Percentiles rank a stretch among this genome's conserved stretches.
These are phyloP conservation scores for Cadophora luteo-olivacea DNA, from an alignment of 2,329 filamentous ascomycete species.

Conservation along the genomic window DNA sequence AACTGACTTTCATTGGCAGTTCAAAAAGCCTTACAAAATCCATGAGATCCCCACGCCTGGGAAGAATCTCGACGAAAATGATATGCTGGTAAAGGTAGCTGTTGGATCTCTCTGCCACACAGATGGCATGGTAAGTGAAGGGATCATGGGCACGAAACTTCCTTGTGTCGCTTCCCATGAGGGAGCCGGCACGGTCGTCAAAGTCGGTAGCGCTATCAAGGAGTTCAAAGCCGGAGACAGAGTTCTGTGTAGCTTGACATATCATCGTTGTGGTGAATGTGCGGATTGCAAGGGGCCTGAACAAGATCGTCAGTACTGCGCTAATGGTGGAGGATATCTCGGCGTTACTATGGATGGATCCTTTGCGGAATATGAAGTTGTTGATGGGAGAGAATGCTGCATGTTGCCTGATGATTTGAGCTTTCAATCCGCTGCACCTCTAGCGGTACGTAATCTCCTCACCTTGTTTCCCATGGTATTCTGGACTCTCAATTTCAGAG, in stretches of 20 bases:
- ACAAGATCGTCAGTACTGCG: slow-evolving; percentile 59
- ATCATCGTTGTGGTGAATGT: slow-evolving; percentile 60
- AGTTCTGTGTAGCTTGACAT: slow-evolving; percentile 61
- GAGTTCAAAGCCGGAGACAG: slow-evolving; percentile 45
- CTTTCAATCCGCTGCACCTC: slow-evolving; percentile 59
- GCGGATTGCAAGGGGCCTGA: slow-evolving; percentile 57
- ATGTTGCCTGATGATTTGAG: slow-evolving; percentile 55
- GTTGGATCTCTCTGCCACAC: slow-evolving; percentile 69
- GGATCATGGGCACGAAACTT: slow-evolving; percentile 54
- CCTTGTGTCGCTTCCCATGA: slow-evolving; percentile 57
- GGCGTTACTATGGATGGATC: slow-evolving; percentile 60
- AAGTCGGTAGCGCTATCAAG: slow-evolving; percentile 42
- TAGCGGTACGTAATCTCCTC: slow-evolving; percentile 46
- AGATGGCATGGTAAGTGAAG: slow-evolving; percentile 60
- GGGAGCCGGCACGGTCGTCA: slow-evolving; percentile 43
- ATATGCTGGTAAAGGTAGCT: slow-evolving; percentile 60
- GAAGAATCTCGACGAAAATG: slow-evolving; percentile 50
- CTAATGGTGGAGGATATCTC: slow-evolving; percentile 50
- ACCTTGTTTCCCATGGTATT: neutral
- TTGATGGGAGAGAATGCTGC: slow-evolving; percentile 55
- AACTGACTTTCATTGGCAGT: slow-evolving; percentile 42
- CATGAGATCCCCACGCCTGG: slow-evolving; percentile 55
- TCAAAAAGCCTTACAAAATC: slow-evolving; percentile 61
- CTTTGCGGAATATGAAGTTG: slow-evolving; percentile 62
- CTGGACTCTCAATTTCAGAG: too few species aligned